phyloP scores from a whole-genome alignment of 371 early-diverging fungal species.

The Nematocida sp. region DNA sequence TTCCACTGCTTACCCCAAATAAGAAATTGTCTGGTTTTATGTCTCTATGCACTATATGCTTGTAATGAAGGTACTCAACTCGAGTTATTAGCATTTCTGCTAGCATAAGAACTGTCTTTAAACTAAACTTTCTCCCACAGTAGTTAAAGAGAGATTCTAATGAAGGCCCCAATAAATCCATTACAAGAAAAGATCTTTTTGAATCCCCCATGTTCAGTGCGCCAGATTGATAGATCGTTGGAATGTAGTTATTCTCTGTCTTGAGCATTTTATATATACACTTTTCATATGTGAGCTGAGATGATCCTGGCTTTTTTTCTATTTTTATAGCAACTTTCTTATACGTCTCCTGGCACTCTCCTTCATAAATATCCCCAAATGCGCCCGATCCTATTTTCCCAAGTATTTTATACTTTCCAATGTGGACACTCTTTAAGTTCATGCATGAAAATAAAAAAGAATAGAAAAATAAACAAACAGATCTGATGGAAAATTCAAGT shows the following conservation, averaged over 20 bases:
- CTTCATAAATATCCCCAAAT: conserved; percentile 96
- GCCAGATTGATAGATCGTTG: conserved; percentile 71
- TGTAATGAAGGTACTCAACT: conserved; percentile 85
- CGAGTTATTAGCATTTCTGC: conserved; percentile 87
- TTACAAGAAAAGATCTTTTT: conserved; percentile 74
- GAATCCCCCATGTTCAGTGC: conserved; percentile 63
- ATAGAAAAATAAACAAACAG: conserved; percentile 43
- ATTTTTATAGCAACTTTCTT: conserved; percentile 73
- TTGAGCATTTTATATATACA: conserved; percentile 71
- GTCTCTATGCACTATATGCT: conserved; percentile 92
- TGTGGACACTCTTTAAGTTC: conserved; percentile 75
- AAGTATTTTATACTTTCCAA: conserved; percentile 85
- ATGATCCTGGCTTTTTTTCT: conserved; percentile 70
- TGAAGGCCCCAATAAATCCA: conserved; percentile 95
- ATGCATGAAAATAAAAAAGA: conserved; percentile 48
- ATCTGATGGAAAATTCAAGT: background rate
- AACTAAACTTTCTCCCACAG: conserved; percentile 87
- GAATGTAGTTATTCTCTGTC: conserved; percentile 64
- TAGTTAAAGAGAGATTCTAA: conserved; percentile 96
- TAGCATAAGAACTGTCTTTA: conserved; percentile 93
- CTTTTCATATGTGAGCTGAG: conserved; percentile 72
- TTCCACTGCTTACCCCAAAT: conserved; percentile 83
- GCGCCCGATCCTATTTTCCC: conserved; percentile 94
- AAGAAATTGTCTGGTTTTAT: conserved; percentile 99
- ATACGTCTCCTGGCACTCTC: conserved; percentile 70